Evolutionary conservation across 2,329 filamentous ascomycete species (phyloP).

Genomic region (Diaporthe longicolla): DNA sequence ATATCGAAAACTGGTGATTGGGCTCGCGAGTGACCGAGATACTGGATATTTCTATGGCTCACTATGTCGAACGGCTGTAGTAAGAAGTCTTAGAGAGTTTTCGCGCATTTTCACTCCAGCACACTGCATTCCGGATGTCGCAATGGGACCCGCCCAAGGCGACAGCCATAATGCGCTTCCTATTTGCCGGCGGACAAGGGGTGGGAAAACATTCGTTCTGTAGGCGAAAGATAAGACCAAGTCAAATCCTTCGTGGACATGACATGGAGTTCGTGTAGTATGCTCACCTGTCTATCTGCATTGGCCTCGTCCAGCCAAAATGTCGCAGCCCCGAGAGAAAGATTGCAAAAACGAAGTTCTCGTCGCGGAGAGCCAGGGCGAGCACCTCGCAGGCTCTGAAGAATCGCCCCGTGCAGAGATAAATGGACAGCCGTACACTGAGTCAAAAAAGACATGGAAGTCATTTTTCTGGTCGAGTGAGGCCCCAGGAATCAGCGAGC

Average conservation of each 20-base stretch:
- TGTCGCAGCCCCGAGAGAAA: background rate
- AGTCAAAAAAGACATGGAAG: slow-evolving; percentile 5
- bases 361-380: background rate
- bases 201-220: background rate
- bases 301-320: background rate
- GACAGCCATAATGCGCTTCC: background rate
- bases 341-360: background rate
- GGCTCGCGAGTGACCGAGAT: background rate
- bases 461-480: slow-evolving; percentile 8
- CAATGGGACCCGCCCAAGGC: slow-evolving; percentile 25
- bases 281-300: too few relatives aligned
- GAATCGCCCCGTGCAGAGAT: background rate
- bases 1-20: background rate
- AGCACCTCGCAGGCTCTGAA: background rate
- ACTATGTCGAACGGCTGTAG: background rate
- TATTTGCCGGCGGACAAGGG: background rate
- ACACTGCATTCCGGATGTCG: background rate
- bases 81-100: too few relatives aligned
- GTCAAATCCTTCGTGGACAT: background rate
- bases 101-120: background rate
- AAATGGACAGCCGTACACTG: background rate
- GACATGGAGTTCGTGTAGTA: background rate
- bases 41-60: background rate
- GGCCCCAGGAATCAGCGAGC: too few relatives aligned
- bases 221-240: background rate